Evolutionary conservation across 306 rosid species (phyloP).

Genomic region (Gleditsia sinensis): DNA sequence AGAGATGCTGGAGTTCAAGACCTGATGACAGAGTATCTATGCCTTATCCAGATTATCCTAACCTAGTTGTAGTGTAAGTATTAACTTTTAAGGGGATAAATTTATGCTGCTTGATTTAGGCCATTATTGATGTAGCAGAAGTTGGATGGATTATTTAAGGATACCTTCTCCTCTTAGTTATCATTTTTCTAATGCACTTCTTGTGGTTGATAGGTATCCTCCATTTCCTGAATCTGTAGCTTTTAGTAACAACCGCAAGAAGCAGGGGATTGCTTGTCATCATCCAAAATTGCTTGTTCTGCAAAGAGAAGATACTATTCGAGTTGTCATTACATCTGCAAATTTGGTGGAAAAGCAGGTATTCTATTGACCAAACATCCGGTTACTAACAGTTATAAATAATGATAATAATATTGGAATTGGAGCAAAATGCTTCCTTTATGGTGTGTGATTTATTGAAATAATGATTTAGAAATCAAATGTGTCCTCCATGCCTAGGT

Average conservation of each 20-base stretch:
- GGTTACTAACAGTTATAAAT: constrained; percentile 14
- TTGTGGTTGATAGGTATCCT: constrained; percentile 57
- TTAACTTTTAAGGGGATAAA: constrained; percentile 10
- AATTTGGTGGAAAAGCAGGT: constrained; percentile 87
- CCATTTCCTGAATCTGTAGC: constrained; percentile 75
- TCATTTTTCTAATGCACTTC: constrained; percentile 11
- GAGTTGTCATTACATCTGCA: constrained; percentile 82
- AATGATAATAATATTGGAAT: not conserved
- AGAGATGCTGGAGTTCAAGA: constrained; percentile 75
- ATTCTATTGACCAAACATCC: constrained; percentile 33
- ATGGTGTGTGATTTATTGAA: not conserved
- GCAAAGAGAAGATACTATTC: constrained; percentile 64
- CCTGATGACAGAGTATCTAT: constrained; percentile 56
- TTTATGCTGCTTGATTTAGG: constrained; percentile 26
- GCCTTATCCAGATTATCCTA: constrained; percentile 70
- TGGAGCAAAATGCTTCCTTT: constrained; percentile 18
- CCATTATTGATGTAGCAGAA: not conserved
- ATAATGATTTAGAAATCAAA: constrained; percentile 9
- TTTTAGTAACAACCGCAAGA: constrained; percentile 65
- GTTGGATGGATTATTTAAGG: not conserved
- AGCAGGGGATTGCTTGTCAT: constrained; percentile 84
- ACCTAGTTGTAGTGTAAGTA: constrained; percentile 65
- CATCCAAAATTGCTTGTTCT: constrained; percentile 77
- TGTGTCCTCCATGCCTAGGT: not conserved
- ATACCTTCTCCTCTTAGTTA: not conserved